Evolutionary conservation across 495 filamentous ascomycete species (phyloP).

Genomic region (Lophiotrema nucula): DNA sequence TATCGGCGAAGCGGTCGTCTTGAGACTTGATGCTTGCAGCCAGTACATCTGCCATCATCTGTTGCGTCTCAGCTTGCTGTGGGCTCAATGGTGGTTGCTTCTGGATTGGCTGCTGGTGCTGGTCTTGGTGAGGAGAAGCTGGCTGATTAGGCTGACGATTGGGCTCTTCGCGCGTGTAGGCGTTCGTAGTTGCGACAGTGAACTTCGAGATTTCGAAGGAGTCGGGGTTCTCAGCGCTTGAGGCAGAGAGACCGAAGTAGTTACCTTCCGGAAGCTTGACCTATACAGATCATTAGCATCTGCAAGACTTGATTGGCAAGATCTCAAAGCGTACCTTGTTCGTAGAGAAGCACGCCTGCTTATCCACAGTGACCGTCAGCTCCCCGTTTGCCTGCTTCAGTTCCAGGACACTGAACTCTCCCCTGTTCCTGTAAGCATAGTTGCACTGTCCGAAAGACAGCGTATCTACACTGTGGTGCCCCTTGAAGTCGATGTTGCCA

Average conservation of each 20-base stretch:
- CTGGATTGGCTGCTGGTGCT: constrained; percentile 38
- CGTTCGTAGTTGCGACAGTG: constrained; percentile 50
- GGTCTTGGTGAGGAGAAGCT: constrained; percentile 42
- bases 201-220: constrained; percentile 93
- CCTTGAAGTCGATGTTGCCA: constrained; percentile 75
- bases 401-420: constrained; percentile 73
- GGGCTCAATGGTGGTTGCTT: too few species aligned
- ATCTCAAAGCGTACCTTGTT: constrained; percentile 54
- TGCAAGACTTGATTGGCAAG: background rate
- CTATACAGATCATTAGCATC: constrained; percentile 36
- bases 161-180: constrained; percentile 34
- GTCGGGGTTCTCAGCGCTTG: constrained; percentile 85
- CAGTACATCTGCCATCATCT: constrained; percentile 42
- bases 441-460: constrained; percentile 93
- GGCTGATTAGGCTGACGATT: constrained; percentile 36
- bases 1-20: constrained; percentile 69
- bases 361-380: constrained; percentile 80
- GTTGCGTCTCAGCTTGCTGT: constrained; percentile 36
- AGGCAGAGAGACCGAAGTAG: constrained; percentile 82
- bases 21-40: constrained; percentile 52
- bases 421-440: constrained; percentile 87
- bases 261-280: constrained; percentile 76
- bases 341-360: constrained; percentile 78
- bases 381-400: constrained; percentile 62
- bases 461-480: constrained; percentile 73